Evolutionary conservation across 495 filamentous ascomycete genomes (phyloP).

Genomic region (Trichoderma orchidacearum): DNA sequence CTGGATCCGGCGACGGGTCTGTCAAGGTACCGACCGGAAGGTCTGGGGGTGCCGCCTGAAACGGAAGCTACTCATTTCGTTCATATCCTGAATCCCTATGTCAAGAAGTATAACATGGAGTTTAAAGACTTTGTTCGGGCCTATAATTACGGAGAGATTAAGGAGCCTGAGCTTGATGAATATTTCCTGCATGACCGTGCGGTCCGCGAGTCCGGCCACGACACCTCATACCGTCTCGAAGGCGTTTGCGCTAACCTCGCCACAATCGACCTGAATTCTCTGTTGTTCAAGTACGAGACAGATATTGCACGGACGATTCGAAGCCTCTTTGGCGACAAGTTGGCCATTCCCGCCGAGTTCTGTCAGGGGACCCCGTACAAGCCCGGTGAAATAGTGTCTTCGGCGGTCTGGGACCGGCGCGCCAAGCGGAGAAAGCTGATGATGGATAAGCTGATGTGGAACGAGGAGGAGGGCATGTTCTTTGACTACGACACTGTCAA

Average conservation of each 20-base stretch:
- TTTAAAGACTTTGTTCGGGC: conserved; percentile 73
- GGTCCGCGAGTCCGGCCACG: conserved; percentile 92
- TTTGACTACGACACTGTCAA: conserved; percentile 89
- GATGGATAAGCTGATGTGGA: conserved; percentile 87
- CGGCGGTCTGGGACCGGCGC: conserved; percentile 76
- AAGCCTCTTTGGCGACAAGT: conserved; percentile 61
- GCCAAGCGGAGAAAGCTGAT: conserved; percentile 62
- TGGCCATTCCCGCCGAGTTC: conserved; percentile 69
- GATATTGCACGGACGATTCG: conserved; percentile 81
- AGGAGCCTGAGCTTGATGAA: conserved; percentile 79
- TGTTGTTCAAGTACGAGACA: conserved; percentile 90
- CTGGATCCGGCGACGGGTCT: conserved; percentile 70
- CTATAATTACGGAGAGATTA: conserved; percentile 67
- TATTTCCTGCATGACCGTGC: conserved; percentile 94
- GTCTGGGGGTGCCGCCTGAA: conserved; percentile 86
- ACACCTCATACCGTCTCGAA: conserved; percentile 88
- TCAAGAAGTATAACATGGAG: conserved; percentile 65
- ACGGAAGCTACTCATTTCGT: conserved; percentile 81
- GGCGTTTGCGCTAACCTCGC: conserved; percentile 76
- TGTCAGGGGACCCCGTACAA: conserved; percentile 39
- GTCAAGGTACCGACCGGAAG: conserved; percentile 78
- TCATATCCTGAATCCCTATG: conserved; percentile 76
- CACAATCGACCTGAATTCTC: conserved; percentile 85
- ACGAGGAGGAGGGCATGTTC: conserved; percentile 81
- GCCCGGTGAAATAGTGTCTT: conserved; percentile 56